These are phyloP conservation scores for Solanum stenotomum DNA, from an alignment of 257 asterid species.

Conservation along the genomic window DNA sequence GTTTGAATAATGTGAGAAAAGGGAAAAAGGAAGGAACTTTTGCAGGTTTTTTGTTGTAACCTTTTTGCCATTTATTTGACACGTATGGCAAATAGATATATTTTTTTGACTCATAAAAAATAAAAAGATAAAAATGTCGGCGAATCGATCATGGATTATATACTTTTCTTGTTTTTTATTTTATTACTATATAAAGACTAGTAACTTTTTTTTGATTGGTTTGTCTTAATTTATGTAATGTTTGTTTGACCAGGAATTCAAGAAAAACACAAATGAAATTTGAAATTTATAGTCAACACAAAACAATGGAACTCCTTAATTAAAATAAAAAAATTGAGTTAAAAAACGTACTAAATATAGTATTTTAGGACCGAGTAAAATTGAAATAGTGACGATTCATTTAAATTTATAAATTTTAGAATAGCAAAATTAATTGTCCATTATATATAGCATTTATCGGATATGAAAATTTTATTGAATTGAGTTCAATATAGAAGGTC, in stretches of 20 bases:
- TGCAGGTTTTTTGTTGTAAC: background rate
- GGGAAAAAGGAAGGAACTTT: background rate
- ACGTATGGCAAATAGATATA: background rate
- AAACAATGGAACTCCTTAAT: background rate
- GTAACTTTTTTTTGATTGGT: background rate
- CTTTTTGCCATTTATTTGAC: background rate
- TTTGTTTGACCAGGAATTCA: no score
- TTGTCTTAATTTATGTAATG: background rate
- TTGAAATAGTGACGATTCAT: background rate
- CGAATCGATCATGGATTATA: background rate
- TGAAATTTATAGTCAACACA: background rate
- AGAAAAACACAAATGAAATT: background rate
- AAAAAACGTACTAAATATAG: background rate
- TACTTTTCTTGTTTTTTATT: background rate
- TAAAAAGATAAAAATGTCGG: background rate
- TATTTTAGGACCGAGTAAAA: background rate
- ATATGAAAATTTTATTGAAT: background rate
- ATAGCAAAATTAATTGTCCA: no score
- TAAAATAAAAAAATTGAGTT: background rate
- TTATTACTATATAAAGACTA: background rate
- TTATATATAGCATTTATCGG: background rate
- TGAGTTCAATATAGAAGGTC: background rate
- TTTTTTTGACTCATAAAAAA: background rate
- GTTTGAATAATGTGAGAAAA: background rate
- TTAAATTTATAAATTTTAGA: no score